These are phyloP conservation scores for Adansonia grandidieri DNA, from an alignment of 441 rosid species.

Conservation along the genomic window DNA sequence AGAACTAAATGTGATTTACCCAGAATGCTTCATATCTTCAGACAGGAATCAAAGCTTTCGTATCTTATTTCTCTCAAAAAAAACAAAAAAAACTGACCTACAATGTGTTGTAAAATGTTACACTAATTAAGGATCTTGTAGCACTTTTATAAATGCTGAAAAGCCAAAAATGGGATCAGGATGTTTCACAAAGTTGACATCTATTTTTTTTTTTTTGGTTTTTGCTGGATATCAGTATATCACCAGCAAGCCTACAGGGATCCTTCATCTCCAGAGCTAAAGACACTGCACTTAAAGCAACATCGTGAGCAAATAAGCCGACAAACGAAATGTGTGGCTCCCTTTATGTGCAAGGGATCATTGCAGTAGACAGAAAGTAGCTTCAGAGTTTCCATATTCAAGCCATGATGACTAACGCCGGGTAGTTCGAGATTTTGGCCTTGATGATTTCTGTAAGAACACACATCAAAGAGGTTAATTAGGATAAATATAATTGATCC, in stretches of 20 bases:
- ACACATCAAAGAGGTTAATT: slow-evolving; percentile 18
- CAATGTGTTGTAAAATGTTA: slow-evolving; percentile 38
- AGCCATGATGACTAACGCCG: slow-evolving; percentile 54
- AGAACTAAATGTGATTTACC: not conserved
- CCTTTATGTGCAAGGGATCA: slow-evolving; percentile 23
- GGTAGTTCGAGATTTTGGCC: slow-evolving; percentile 74
- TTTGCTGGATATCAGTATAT: not conserved
- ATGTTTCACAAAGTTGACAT: slow-evolving; percentile 16
- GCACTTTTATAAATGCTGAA: slow-evolving; percentile 17
- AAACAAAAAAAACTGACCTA: slow-evolving; percentile 1
- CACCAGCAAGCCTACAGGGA: slow-evolving; percentile 5
- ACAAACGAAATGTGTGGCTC: not conserved
- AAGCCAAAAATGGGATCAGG: slow-evolving; percentile 2
- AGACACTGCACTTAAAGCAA: slow-evolving; percentile 17
- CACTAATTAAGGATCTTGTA: slow-evolving; percentile 31
- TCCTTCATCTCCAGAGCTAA: slow-evolving; percentile 13
- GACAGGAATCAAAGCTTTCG: slow-evolving; percentile 10
- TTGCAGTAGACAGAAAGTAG: slow-evolving; percentile 21
- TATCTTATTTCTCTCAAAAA: not conserved
- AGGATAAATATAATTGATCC: slow-evolving; percentile 21
- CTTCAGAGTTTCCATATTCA: slow-evolving; percentile 25
- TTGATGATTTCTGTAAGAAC: slow-evolving; percentile 66
- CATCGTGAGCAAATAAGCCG: slow-evolving; percentile 2
- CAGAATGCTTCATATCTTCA: slow-evolving; percentile 1
- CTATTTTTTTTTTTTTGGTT: not conserved